Percentiles rank a stretch among this genome's conserved stretches.
Conservation (phyloP, 163 green algal genomes). For the Scenedesmus sp. region DNA sequence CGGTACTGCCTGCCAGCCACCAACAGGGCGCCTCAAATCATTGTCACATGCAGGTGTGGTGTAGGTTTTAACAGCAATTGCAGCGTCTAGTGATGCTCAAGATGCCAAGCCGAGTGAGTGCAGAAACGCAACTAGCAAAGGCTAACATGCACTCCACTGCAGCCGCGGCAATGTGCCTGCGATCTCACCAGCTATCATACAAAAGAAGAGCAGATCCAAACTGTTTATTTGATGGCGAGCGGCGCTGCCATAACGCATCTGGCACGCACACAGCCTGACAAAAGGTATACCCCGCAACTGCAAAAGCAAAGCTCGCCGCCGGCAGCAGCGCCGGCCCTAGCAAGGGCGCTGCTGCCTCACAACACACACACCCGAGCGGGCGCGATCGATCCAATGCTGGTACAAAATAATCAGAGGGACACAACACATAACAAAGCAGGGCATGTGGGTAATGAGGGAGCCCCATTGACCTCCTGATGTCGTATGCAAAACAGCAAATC, state of each 20-base stretch:
- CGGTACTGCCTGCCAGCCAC: not conserved
- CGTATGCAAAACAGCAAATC: not conserved
- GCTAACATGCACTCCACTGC: not conserved
- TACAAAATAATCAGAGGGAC: not conserved
- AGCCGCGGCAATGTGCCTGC: not conserved
- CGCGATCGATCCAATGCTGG: not conserved
- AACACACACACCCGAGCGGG: not conserved
- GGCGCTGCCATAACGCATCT: not conserved
- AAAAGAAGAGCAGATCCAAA: not conserved
- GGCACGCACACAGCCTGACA: not conserved
- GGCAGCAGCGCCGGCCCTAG: not conserved
- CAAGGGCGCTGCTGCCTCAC: not conserved
- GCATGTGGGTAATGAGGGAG: not conserved
- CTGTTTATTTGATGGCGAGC: not conserved
- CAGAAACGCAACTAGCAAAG: not conserved
- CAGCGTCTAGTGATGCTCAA: not conserved
- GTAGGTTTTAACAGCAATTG: not conserved
- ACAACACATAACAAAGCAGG: not conserved
- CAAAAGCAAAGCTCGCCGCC: not conserved
- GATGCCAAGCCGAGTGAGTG: not conserved
- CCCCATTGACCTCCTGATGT: not conserved
- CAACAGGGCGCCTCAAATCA: not conserved
- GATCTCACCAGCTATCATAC: not conserved
- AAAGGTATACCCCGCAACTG: not conserved
- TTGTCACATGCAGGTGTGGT: not conserved